Evolutionary conservation across 208 protist genomes (phyloP), one percentile per base, ranked within the genome.

Genomic region (Trypanosoma theileri): DNA sequence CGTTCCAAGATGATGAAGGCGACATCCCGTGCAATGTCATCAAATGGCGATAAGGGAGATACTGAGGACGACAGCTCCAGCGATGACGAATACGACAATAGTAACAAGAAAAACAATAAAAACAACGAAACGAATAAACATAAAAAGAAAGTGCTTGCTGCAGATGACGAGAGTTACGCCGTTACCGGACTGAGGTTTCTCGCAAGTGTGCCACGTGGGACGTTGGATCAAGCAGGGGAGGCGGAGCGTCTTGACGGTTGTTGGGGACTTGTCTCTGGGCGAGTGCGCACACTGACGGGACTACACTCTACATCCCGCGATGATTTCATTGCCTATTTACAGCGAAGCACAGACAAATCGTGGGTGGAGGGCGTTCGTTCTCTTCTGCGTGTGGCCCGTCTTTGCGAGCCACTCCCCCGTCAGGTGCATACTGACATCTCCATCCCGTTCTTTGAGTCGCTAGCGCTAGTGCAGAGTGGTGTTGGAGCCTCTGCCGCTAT

Each of bases 121-220:
- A 35, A 35, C 28, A 35, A 35, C 28, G 53, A 24, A 14, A 17
- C 41, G n/a, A 44, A 28, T 62, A 21, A 31, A 22, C 13, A n/a
- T 28, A 12, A 22, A 41, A 21, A 26, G 55, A 28, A 42, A 42
- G 1, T 4, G 6, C 28, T 11, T 10, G 26, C 50, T 22, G 17
- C 26, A 11, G 54, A 24, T 2, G 64, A 80, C 55, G 3, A 42
- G n/a, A 86, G 77, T 40, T 92, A 81, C 52, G 88, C 85, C 0
- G 79, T 61, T 12, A 81, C 81, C 0, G 88, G 88, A 26, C 53
- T 89, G 24, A 48, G 69, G 60, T 93, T 89, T 61, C 77, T 93
- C 35, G 74, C 80, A 42, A 77, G 73, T 55, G 79, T 79, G 52
- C 63, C 80, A 1, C 31, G 68, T 60, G 83, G 75, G 48, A 22